Base-by-base conservation (phyloP, 2,329 filamentous ascomycete genomes). In the Xylariaceae sp. region DNA sequence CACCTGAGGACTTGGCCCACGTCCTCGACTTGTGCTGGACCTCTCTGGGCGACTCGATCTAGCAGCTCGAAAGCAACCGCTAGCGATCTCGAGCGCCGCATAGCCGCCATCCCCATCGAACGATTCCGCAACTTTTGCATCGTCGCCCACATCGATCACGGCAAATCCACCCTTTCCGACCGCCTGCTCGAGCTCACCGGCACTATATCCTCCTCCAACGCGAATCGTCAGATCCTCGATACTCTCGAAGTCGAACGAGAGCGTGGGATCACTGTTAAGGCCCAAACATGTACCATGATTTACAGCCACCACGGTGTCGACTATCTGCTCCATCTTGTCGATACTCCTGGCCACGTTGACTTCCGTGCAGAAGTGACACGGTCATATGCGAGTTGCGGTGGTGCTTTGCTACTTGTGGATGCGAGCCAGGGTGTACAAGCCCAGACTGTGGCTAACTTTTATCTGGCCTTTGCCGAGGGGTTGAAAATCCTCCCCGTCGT, bases 381-480 rank as follows among this genome's bases (percentile, higher is more conserved):
- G 41, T 96, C 91, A 58, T 99, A 99, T 77, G 93, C 93, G 45
- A 96, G 91, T 67, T 99, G 94, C 70, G 93, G 92, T 59, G 95
- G 94, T 44, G 93, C 94, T 1, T 72, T 99, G 55, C 80, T 99
- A 46, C 83, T 99, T 1, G 93, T 99, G 2, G 94, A 99, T 78
- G 94, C 93, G 6, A 96, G 90, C 63, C 94, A 99, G 74, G 94
- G 94, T 39, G 87, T 99, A 2, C 94, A 99, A 75, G 94, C 94
- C 4, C 94, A 99, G 77, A 99, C 94, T 0, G 94, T 99, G 7
- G 94, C 94, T 57, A 99, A 99, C 73, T 99, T 99, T 75, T 97
- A 97, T 70, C 84, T 97, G 20, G 94, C 94, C 6, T 99, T 99
- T 73, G 87, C 93, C 1, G 91, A 97, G 71, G 91, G 91, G 13